Conservation (phyloP, 2,329 filamentous ascomycete genomes). For the Teratosphaeriaceae sp. region DNA sequence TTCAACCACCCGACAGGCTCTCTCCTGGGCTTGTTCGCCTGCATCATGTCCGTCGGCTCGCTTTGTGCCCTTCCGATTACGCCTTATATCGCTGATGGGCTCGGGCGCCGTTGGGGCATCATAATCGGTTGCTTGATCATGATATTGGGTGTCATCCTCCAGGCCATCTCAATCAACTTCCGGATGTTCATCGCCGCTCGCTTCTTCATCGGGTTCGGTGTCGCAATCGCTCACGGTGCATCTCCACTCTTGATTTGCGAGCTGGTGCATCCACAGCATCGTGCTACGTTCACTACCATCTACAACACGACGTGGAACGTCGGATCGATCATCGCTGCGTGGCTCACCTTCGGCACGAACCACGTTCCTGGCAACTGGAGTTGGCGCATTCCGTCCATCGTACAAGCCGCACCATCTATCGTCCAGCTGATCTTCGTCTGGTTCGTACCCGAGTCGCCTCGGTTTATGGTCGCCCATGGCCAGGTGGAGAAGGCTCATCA, state of each 20-base stretch:
- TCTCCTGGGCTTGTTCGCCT: slow-evolving; percentile 39
- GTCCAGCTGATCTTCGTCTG: slow-evolving; percentile 41
- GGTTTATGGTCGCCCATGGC: slow-evolving; percentile 51
- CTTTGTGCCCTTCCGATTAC: slow-evolving; percentile 43
- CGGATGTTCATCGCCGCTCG: slow-evolving; percentile 39
- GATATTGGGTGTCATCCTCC: slow-evolving; percentile 40
- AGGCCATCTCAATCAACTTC: slow-evolving; percentile 34
- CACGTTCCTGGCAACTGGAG: slow-evolving; percentile 40
- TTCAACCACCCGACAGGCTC: slow-evolving; percentile 28
- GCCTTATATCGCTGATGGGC: slow-evolving; percentile 42
- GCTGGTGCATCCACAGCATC: slow-evolving; percentile 44
- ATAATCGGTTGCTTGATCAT: slow-evolving; percentile 42
- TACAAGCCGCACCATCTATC: slow-evolving; percentile 44
- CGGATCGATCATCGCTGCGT: slow-evolving; percentile 41
- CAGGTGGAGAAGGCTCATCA: slow-evolving; percentile 43
- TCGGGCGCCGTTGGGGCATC: slow-evolving; percentile 42
- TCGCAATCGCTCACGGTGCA: slow-evolving; percentile 33
- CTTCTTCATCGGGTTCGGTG: slow-evolving; percentile 34
- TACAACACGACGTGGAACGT: slow-evolving; percentile 43
- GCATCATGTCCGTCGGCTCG: slow-evolving; percentile 45
- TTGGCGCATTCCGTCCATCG: slow-evolving; percentile 48
- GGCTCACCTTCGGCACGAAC: slow-evolving; percentile 41
- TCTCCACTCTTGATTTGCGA: slow-evolving; percentile 32
- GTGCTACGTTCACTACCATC: slow-evolving; percentile 42
- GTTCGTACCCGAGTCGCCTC: slow-evolving; percentile 54